Base-by-base conservation (phyloP, 2,329 filamentous ascomycete species). In the Orbilia ellipsospora region DNA sequence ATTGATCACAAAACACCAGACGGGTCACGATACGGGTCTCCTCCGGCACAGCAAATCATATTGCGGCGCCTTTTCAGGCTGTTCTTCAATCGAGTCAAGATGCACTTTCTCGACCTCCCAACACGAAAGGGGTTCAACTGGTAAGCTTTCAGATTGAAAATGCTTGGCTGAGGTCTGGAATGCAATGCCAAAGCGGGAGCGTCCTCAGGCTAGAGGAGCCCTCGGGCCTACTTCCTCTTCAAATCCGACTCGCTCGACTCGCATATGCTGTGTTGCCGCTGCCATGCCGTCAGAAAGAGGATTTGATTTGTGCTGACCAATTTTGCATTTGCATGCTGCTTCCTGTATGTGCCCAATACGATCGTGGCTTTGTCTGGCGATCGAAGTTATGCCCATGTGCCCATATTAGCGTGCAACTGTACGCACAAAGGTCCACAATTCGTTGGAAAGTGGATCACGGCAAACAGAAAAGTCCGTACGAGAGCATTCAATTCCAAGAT, bases 301-400 rank as follows among this genome's bases (percentile, higher is more conserved):
- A 36, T 36, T 36, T 36, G 31, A 36, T 51, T 23, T 63, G 50
- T 62, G 66, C 66, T 70, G 66, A 70, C 66, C 31, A 36, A 44
- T 18, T 57, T 44, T 63, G 44, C 66, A 69, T 56, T 52, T 15
- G 10, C 16, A 44, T 56, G 23, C 20, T 16, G 45, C 62, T 57
- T 42, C 4, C 16, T 48, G 31, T 36, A 51, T 42, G 8, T 60
- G 51, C 51, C 23, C 59, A 48, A 13, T 57, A 51, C 51, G 66
- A 70, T 63, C 57, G 66, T 63, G 62, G 44, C 57, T 63, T 69
- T 69, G 36, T 40, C 52, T 57, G 45, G 67, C 61, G 72, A 75
- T 75, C 72, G 64, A 31, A 64, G 50, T 45, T 36, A 44, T 63
- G 70, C 70, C 31, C 70, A 74, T 74, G 70, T 74, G 70, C 59